phyloP scores from a whole-genome alignment of 352 stramenopile genomes.

The Phytophthora hibernalis region DNA sequence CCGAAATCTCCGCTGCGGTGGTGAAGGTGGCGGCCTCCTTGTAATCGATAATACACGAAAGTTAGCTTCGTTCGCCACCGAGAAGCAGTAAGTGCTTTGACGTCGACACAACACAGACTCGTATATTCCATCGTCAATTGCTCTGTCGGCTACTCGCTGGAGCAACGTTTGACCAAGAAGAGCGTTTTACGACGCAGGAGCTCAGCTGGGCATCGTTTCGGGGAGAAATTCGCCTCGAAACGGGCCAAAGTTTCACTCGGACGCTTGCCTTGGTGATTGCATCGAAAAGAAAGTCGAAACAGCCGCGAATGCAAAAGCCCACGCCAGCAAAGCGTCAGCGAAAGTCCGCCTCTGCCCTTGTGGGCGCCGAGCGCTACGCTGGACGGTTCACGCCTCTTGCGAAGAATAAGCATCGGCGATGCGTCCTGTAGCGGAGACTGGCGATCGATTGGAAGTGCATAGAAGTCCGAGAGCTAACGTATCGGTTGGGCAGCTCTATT shows the following conservation, averaged over 20 bases:
- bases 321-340: slow-evolving; percentile 17
- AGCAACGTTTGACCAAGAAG: background rate
- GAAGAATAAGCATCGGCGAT: slow-evolving; percentile 33
- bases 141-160: no score
- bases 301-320: slow-evolving; percentile 21
- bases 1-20: background rate
- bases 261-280: background rate
- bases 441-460: slow-evolving; percentile 24
- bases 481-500: slow-evolving; percentile 16
- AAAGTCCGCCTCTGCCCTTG: slow-evolving; percentile 20
- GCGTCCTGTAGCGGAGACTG: slow-evolving; percentile 7
- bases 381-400: slow-evolving; percentile 12
- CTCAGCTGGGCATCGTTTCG: slow-evolving; percentile 15
- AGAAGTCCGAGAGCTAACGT: slow-evolving; percentile 9
- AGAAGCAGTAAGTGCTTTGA: background rate
- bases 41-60: no score
- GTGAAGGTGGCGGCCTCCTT: background rate
- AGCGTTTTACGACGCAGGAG: background rate
- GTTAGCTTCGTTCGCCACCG: background rate
- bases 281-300: slow-evolving; percentile 19
- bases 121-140: background rate
- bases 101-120: background rate
- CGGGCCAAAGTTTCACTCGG: background rate
- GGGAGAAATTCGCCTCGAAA: slow-evolving; percentile 4
- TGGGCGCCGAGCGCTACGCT: slow-evolving; percentile 9